Conservation (phyloP, 768 basidiomycete species). For the Tulasnella sp. region DNA sequence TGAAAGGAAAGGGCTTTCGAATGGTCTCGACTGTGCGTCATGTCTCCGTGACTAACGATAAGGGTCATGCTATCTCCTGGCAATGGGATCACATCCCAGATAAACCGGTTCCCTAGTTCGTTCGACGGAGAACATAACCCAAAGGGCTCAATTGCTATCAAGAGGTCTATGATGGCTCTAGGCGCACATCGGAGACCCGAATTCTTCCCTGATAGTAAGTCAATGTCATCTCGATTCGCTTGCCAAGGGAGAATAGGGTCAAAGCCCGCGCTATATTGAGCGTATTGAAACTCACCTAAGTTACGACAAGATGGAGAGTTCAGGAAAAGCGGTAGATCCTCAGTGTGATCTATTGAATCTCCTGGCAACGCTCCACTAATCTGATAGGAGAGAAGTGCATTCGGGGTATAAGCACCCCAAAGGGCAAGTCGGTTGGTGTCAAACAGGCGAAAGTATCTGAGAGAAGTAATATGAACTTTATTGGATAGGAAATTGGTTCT, state of each 20-base stretch:
- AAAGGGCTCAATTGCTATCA: too few species aligned
- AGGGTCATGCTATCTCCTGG: conserved; percentile 1
- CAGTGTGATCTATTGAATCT: too few species aligned
- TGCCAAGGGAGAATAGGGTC: too few species aligned
- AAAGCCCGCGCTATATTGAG: too few species aligned
- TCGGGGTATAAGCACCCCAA: conserved; percentile 3
- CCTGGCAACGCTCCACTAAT: background rate
- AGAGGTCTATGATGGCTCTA: background rate
- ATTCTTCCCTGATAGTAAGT: too few species aligned
- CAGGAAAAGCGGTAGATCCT: too few species aligned
- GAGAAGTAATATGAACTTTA: background rate
- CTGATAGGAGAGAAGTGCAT: conserved; percentile 8
- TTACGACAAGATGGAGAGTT: too few species aligned
- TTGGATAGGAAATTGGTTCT: background rate
- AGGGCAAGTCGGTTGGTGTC: conserved; percentile 8
- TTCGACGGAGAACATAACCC: background rate
- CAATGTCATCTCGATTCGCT: too few species aligned
- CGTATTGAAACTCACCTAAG: too few species aligned
- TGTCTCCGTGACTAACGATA: conserved; percentile 13
- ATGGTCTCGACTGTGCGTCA: background rate
- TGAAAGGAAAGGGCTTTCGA: conserved; percentile 3
- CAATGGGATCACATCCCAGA: conserved; percentile 6
- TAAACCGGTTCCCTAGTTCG: background rate
- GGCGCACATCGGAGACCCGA: too few species aligned
- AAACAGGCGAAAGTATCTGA: conserved; percentile 10